These are phyloP conservation scores for Saccharomycopsis amapae DNA, from an alignment of 805 yeast genomes.

Conservation along the genomic window DNA sequence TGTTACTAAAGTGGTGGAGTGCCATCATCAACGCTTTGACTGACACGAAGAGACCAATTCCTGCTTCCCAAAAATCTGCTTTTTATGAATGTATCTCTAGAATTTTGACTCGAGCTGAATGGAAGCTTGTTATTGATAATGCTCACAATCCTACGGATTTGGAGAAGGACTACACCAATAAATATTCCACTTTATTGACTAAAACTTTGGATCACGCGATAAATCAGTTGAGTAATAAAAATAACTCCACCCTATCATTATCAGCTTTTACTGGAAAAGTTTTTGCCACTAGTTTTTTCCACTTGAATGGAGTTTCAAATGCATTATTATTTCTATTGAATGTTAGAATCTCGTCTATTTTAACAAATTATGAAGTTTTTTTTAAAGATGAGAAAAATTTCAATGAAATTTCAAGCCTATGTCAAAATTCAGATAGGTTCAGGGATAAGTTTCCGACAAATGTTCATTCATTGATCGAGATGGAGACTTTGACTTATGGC, in stretches of 20 bases:
- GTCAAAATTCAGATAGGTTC: slow-evolving; percentile 3
- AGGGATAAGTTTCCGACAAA: slow-evolving; percentile 26
- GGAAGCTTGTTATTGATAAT: slow-evolving; percentile 27
- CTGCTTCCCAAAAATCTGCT: slow-evolving; percentile 43
- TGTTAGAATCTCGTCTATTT: slow-evolving; percentile 41
- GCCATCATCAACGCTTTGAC: slow-evolving; percentile 31
- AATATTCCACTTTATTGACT: slow-evolving; percentile 30
- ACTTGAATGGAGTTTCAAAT: slow-evolving; percentile 41
- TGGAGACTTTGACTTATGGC: slow-evolving; percentile 27
- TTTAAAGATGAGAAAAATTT: slow-evolving; percentile 20
- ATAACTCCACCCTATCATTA: slow-evolving; percentile 36
- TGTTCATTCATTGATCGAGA: slow-evolving; percentile 30
- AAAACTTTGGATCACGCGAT: slow-evolving; percentile 45
- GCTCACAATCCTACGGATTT: too few species aligned
- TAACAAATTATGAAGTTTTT: slow-evolving; percentile 23
- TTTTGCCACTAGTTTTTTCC: slow-evolving; percentile 47
- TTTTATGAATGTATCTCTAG: slow-evolving; percentile 49
- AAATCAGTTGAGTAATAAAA: slow-evolving; percentile 37
- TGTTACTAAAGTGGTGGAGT: slow-evolving; percentile 47
- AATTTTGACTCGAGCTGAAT: slow-evolving; percentile 40
- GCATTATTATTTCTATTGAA: slow-evolving; percentile 51
- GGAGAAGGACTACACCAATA: not conserved
- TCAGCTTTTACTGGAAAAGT: slow-evolving; percentile 57
- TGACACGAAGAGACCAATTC: slow-evolving; percentile 30
- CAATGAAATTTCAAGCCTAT: slow-evolving; percentile 6